phyloP scores from a whole-genome alignment of 2,329 filamentous ascomycete genomes.

The Sclerotinia trifoliorum region DNA sequence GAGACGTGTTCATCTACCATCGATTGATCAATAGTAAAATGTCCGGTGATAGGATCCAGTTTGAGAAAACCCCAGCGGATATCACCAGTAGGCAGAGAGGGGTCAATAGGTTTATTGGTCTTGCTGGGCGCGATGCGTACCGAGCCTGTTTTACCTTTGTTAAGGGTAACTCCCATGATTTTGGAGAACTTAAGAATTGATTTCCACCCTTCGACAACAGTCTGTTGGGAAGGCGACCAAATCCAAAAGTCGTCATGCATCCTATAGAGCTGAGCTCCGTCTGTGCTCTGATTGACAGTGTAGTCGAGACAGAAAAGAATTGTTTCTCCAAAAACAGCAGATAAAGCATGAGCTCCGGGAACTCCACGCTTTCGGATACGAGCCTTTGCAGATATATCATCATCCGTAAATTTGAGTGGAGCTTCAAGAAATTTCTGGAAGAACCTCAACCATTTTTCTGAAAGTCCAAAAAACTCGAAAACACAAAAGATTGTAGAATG shows the following conservation, averaged over 20 bases:
- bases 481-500: constrained; percentile 58
- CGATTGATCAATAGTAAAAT: constrained; percentile 54
- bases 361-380: constrained; percentile 55
- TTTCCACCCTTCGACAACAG: constrained; percentile 58
- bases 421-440: constrained; percentile 59
- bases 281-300: constrained; percentile 58
- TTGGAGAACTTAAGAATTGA: constrained; percentile 54
- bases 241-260: constrained; percentile 68
- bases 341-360: constrained; percentile 59
- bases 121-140: constrained; percentile 42
- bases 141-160: constrained; percentile 57
- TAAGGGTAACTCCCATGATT: constrained; percentile 57
- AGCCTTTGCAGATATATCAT: constrained; percentile 46
- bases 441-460: constrained; percentile 55
- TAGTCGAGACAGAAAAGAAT: constrained; percentile 66
- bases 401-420: constrained; percentile 57
- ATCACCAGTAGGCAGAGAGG: constrained; percentile 50
- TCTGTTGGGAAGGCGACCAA: constrained; percentile 54
- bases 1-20: constrained; percentile 56
- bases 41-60: constrained; percentile 49
- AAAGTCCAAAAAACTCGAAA: constrained; percentile 59
- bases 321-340: constrained; percentile 58
- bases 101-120: constrained; percentile 21
- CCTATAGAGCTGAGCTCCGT: constrained; percentile 56
- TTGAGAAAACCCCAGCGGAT: constrained; percentile 60